Evolutionary conservation across 2,329 filamentous ascomycete genomes (phyloP).

Genomic region (Xylaria sp.): DNA sequence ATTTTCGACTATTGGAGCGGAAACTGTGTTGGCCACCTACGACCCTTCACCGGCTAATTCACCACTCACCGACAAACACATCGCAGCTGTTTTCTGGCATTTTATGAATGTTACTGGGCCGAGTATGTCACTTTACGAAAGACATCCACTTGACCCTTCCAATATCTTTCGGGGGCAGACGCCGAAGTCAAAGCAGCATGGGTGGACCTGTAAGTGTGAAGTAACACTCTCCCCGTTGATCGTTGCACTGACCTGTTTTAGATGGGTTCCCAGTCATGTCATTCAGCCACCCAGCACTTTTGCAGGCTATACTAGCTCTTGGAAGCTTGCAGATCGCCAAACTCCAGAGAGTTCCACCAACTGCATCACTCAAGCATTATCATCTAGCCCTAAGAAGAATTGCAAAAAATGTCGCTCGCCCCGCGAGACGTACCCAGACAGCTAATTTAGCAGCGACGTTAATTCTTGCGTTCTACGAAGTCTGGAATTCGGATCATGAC

Average conservation of each 20-base stretch:
- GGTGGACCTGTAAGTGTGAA: conserved; percentile 56
- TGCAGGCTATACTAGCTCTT: conserved; percentile 89
- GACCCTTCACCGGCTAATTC: conserved; percentile 68
- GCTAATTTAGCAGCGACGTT: conserved; percentile 88
- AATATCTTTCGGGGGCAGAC: conserved; percentile 66
- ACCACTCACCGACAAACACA: conserved; percentile 80
- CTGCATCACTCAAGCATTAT: conserved; percentile 89
- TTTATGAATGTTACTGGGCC: conserved; percentile 90
- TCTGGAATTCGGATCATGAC: conserved; percentile 90
- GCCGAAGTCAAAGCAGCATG: conserved; percentile 66
- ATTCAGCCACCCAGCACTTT: conserved; percentile 80
- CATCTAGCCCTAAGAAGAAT: conserved; percentile 82
- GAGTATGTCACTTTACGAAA: conserved; percentile 84
- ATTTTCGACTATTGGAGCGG: conserved; percentile 55
- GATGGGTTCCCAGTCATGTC: conserved; percentile 84
- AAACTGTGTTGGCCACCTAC: conserved; percentile 67
- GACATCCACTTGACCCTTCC: conserved; percentile 75
- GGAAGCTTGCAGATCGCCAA: conserved; percentile 88
- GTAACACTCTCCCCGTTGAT: background rate
- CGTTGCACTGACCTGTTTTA: conserved; percentile 42
- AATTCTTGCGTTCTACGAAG: conserved; percentile 88
- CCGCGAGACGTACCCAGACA: conserved; percentile 71
- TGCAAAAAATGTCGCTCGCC: conserved; percentile 73
- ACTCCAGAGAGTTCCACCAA: conserved; percentile 73
- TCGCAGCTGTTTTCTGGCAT: conserved; percentile 84